Evolutionary conservation across 257 asterid species (phyloP), one percentile per base, ranked within the genome.

Genomic region (Solanum medicagineum): DNA sequence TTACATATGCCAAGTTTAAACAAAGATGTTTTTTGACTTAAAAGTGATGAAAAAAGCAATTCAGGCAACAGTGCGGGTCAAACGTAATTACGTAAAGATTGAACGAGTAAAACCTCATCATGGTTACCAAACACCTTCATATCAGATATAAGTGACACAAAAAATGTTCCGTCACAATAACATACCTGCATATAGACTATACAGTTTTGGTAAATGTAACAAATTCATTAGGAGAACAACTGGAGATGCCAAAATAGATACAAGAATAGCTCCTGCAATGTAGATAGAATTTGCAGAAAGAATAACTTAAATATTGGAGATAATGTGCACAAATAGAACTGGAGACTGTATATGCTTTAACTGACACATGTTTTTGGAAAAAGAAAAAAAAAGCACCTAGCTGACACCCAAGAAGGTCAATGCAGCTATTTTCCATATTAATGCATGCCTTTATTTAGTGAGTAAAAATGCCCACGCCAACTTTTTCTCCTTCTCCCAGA

Each of bases 231-330:
- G 79, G 55, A 92, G 84, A 85, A 89, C 94, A 87, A 91, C 88
- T 32, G 99, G 99, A 90, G 97, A 96, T 86, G 97, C 94, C 81
- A 92, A 86, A 84, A 90, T 71, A 53, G 99, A 95, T 87, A 96
- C 92, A 55, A 91, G 74, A 83, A 96, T 79, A 88, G 98, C 91
- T 88, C 99, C 99, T 96, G 88, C 22, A 87, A 82, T 22, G 83
- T 89, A 66, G 75, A 24, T 36, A 45, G 49, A 20, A 73, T 13
- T 51, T 70, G 24, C 45, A 80, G 85, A 36, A 83, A 57, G 32
- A 62, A 66, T 12, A 83, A 29, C 44, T 42, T 77, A 63, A 79
- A 84, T 84, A 42, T 80, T 69, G 86, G 81, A 84, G 51, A 62
- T 14, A 29, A 82, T n/a, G 77, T 14, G 56, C 55, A 24, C 26